Conservation (phyloP, 345 rosid species). For the Cardiospermum halicacabum region DNA sequence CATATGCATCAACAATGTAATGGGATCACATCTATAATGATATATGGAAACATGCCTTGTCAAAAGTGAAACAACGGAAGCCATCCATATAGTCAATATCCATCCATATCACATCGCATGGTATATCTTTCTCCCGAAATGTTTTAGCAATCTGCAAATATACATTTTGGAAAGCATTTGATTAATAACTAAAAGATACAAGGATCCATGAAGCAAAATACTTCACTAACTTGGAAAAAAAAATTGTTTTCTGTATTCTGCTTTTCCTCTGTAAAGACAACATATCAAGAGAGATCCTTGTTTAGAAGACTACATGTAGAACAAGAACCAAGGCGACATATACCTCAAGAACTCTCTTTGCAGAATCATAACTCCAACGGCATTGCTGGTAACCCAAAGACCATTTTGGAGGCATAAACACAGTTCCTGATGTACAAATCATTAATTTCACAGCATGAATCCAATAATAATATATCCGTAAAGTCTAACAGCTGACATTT, state of each 20-base stretch:
- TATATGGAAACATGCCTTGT: conserved; percentile 49
- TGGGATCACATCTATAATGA: neutral
- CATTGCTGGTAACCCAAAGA: conserved; percentile 93
- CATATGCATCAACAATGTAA: neutral
- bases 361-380: conserved; percentile 91
- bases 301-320: neutral
- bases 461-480: neutral
- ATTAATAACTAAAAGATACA: conserved; percentile 2
- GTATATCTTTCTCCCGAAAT: conserved; percentile 80
- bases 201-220: neutral
- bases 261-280: neutral
- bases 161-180: conserved; percentile 6
- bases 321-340: conserved; percentile 9
- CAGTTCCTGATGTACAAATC: conserved; percentile 45
- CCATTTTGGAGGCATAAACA: conserved; percentile 98
- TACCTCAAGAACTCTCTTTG: conserved; percentile 75
- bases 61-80: conserved; percentile 92
- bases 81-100: conserved; percentile 99
- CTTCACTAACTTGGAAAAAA: neutral
- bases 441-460: neutral
- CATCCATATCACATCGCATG: conserved; percentile 95
- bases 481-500: neutral
- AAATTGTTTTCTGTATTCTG: neutral
- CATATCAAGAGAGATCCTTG: neutral
- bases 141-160: conserved; percentile 52